phyloP scores from a whole-genome alignment of 2,329 filamentous ascomycete genomes.

The Boeremia lycopersici region DNA sequence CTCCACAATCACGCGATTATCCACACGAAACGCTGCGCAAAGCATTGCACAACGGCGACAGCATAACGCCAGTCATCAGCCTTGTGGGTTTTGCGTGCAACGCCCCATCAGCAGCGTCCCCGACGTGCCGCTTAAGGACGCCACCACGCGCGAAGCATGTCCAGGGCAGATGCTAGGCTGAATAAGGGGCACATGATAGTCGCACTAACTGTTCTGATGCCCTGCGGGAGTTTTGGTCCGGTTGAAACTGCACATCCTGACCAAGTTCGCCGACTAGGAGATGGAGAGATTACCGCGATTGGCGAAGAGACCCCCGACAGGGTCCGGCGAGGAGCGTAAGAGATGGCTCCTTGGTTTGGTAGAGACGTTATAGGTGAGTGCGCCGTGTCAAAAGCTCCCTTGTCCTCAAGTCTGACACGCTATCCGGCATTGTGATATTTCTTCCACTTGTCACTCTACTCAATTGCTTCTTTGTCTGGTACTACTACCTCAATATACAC shows the following conservation, averaged over 20 bases:
- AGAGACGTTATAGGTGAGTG: background rate
- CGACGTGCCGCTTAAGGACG: conserved; percentile 12
- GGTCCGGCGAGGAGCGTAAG: conserved; percentile 8
- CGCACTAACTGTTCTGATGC: conserved; percentile 16
- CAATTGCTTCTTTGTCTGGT: background rate
- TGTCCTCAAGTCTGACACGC: background rate
- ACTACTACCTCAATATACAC: background rate
- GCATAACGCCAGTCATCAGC: conserved; percentile 10
- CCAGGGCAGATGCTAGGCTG: conserved; percentile 20
- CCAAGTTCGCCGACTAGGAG: conserved; percentile 27
- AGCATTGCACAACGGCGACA: conserved; percentile 5
- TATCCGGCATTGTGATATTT: background rate
- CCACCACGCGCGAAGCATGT: conserved; percentile 23
- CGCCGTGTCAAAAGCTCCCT: background rate
- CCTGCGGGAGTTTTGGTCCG: conserved; percentile 5
- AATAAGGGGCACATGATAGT: conserved; percentile 8
- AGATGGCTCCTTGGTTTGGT: conserved; percentile 1
- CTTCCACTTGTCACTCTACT: background rate
- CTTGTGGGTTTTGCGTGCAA: background rate
- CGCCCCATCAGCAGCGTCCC: conserved; percentile 2
- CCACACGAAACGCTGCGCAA: background rate
- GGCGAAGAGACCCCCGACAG: conserved; percentile 2
- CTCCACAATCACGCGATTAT: background rate
- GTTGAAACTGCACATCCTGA: conserved; percentile 17
- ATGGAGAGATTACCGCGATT: conserved; percentile 17